Conservation (phyloP, 208 protist genomes). For the Acanthamoeba castellanii region DNA sequence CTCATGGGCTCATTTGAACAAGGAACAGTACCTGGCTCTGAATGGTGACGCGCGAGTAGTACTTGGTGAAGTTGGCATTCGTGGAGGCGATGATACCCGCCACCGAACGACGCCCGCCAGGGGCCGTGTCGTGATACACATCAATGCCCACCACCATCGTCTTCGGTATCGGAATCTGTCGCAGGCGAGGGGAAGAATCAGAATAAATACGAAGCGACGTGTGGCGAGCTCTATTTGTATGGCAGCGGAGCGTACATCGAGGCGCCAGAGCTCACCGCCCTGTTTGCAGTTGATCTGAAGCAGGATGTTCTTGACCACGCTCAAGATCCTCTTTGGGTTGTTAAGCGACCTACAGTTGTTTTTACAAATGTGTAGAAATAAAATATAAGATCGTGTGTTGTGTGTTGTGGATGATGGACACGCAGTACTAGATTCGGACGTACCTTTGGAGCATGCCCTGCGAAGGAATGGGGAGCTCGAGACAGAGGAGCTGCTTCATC, state of each 20-base stretch:
- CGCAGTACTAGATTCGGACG: too few species aligned
- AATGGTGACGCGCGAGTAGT: conserved; percentile 47
- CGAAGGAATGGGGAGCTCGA: conserved; percentile 24
- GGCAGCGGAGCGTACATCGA: conserved; percentile 1
- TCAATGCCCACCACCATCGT: conserved; percentile 83
- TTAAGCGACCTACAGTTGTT: conserved; percentile 3
- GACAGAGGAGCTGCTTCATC: conserved; percentile 19
- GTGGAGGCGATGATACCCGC: conserved; percentile 74
- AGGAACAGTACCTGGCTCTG: conserved; percentile 6
- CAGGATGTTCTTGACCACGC: conserved; percentile 69
- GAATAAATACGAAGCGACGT: neutral
- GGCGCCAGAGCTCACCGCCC: conserved; percentile 60
- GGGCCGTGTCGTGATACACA: conserved; percentile 76
- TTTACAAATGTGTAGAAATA: too few species aligned
- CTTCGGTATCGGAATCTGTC: conserved; percentile 17
- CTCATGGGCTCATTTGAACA: too few species aligned
- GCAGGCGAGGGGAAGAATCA: neutral
- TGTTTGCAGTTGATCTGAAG: conserved; percentile 77
- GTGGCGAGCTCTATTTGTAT: neutral
- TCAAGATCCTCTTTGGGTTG: conserved; percentile 13
- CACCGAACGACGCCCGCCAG: conserved; percentile 54
- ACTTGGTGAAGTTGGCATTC: conserved; percentile 68
- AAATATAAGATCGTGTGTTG: too few species aligned
- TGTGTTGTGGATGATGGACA: too few species aligned
- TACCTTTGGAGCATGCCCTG: neutral